phyloP scores from a whole-genome alignment of 352 stramenopile genomes.

The Phytophthora sojae region DNA sequence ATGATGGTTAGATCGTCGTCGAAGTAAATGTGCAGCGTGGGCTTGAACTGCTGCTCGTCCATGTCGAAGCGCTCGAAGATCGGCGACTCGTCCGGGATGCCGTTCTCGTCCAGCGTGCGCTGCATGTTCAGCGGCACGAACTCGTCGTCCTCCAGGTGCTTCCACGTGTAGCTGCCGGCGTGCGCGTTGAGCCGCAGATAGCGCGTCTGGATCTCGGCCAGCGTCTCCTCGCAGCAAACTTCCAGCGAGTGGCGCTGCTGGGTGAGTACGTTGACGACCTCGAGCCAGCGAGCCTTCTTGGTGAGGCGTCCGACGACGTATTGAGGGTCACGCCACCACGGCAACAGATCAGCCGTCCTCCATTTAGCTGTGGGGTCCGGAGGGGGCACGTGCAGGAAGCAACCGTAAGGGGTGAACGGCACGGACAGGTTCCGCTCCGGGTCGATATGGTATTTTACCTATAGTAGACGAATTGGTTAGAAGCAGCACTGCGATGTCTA shows the following conservation, averaged over 20 bases:
- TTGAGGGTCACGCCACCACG: slow-evolving; percentile 90
- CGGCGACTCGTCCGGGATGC: slow-evolving; percentile 82
- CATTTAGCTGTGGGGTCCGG: slow-evolving; percentile 79
- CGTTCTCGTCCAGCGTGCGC: slow-evolving; percentile 89
- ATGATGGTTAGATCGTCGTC: slow-evolving; percentile 93
- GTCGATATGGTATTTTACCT: slow-evolving; percentile 88
- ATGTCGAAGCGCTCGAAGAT: slow-evolving; percentile 89
- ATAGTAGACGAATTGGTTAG: not conserved
- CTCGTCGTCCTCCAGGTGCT: slow-evolving; percentile 82
- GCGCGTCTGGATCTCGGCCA: slow-evolving; percentile 88
- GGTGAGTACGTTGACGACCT: slow-evolving; percentile 93
- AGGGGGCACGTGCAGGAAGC: slow-evolving; percentile 90
- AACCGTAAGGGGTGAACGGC: slow-evolving; percentile 86
- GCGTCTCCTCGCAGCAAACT: slow-evolving; percentile 90
- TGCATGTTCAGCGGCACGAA: slow-evolving; percentile 92
- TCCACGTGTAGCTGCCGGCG: slow-evolving; percentile 94
- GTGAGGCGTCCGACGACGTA: slow-evolving; percentile 83
- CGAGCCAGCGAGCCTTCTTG: slow-evolving; percentile 71
- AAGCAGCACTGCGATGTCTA: not conserved
- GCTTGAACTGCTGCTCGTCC: slow-evolving; percentile 89
- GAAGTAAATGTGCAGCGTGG: slow-evolving; percentile 93
- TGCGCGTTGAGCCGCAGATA: slow-evolving; percentile 91
- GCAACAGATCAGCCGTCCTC: slow-evolving; percentile 73
- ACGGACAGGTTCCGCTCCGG: slow-evolving; percentile 74
- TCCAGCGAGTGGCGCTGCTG: slow-evolving; percentile 85